Percentiles rank a stretch among this genome's conserved stretches.
phyloP scores from a whole-genome alignment of 2,329 filamentous ascomycete species.

The Colletotrichum incanum region DNA sequence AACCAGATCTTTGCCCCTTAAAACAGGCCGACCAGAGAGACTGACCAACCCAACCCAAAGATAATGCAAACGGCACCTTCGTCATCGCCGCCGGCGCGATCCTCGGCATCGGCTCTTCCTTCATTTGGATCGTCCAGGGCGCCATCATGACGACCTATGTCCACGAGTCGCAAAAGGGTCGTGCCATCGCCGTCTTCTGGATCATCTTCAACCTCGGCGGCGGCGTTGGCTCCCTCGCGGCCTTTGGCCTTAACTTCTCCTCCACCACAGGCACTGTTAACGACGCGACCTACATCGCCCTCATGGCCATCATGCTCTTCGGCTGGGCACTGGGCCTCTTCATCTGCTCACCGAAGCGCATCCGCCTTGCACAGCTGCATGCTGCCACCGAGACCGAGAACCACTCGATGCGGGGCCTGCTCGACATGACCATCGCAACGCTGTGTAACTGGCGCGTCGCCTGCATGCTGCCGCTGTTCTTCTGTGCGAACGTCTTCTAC shows the following conservation, averaged over 20 bases:
- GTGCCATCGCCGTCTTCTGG: conserved; percentile 61
- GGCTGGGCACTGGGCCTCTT: conserved; percentile 64
- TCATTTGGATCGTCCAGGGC: conserved; percentile 64
- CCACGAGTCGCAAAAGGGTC: conserved; percentile 58
- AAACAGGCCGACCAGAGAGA: not conserved
- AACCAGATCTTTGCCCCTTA: too few relatives aligned
- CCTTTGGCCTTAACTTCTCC: conserved; percentile 61
- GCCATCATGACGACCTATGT: conserved; percentile 66
- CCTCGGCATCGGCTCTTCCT: conserved; percentile 61
- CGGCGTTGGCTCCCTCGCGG: conserved; percentile 59
- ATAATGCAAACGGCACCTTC: conserved; percentile 57
- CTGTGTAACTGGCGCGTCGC: conserved; percentile 62
- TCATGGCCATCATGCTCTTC: conserved; percentile 64
- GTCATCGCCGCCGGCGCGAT: conserved; percentile 62
- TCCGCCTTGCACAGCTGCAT: conserved; percentile 56
- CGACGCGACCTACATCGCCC: conserved; percentile 65
- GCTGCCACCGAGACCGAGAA: conserved; percentile 56
- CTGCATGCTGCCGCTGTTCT: conserved; percentile 68
- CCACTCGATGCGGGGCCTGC: conserved; percentile 54
- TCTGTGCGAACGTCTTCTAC: conserved; percentile 70
- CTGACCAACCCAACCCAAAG: conserved; percentile 52
- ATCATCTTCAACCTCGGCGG: conserved; percentile 63
- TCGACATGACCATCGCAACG: conserved; percentile 55
- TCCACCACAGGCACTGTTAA: conserved; percentile 61
- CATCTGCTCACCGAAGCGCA: conserved; percentile 63